Base-by-base conservation (phyloP, 345 rosid species). In the Salix exigua region DNA sequence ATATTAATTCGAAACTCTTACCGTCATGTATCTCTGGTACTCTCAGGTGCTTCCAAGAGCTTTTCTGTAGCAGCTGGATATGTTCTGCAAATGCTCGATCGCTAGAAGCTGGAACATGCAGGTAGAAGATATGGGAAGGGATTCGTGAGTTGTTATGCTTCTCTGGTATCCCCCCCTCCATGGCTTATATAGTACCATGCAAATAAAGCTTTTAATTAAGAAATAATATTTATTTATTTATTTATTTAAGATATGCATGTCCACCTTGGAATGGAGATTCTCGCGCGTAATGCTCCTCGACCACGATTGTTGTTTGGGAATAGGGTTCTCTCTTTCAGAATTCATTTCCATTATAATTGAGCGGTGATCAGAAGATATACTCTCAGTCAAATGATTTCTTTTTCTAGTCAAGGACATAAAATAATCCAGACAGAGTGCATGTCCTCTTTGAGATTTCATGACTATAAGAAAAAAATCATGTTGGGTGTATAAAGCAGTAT, bases 231-330 rank as follows among this genome's bases (percentile, higher is more conserved):
- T 65, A 73, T 16, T 72, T 74, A 73, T 16, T 72, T 65, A 73
- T 16, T 72, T 65, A 12, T 12, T 18, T 19, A 19, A 2, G 68
- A 40, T 19, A 2, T 26, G 61, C 4, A 26, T 65, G 21, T 26
- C 65, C 66, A 74, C 82, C 78, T 78, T 42, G 62, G 80, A 79
- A 79, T 80, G 75, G 40, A 79, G 80, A 74, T 73, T 75, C 81
- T 76, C 64, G 63, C 76, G 73, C 77, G 74, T 42, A 11, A 74
- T 17, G 80, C 76, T 71, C 76, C 87, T 82, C 78, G 33, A 68
- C 86, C 85, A 80, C 72, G 76, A 77, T 85, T 85, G 35, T 55
- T 85, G 77, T 61, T 28, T 60, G 79, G 63, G 89, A 81, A 87
- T 87, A 53, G 14, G 85, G 82, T 87, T 87, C 89, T 74, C 17